A percentile compares a stretch with the other conserved stretches of the same genome.
Conservation (phyloP, 2,329 filamentous ascomycete genomes). For the Trichoderma harzianum region DNA sequence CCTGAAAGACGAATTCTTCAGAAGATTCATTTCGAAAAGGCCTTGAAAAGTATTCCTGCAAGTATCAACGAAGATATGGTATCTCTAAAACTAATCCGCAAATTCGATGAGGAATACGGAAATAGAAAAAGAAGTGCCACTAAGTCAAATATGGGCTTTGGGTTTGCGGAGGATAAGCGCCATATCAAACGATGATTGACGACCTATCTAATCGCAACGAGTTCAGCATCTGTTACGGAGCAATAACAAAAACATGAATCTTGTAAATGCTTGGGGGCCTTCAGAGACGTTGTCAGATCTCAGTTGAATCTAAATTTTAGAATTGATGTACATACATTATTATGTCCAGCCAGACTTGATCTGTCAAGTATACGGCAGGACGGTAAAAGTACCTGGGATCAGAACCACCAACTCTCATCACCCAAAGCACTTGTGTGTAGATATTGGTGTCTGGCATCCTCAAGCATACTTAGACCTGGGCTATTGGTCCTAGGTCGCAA, state of each 20-base stretch:
- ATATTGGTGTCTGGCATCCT: background rate
- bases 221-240: background rate
- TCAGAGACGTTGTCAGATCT: background rate
- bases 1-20: slow-evolving; percentile 57
- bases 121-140: slow-evolving; percentile 68
- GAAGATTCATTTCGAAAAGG: slow-evolving; percentile 75
- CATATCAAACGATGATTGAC: background rate
- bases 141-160: slow-evolving; percentile 57
- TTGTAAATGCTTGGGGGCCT: background rate
- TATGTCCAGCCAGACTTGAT: background rate
- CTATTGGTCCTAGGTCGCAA: background rate
- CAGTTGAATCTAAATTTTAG: background rate
- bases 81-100: slow-evolving; percentile 77
- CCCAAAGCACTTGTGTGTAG: background rate
- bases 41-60: slow-evolving; percentile 82
- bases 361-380: background rate
- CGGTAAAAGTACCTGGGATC: background rate
- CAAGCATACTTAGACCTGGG: background rate
- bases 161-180: slow-evolving; percentile 39
- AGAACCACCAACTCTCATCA: background rate
- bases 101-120: slow-evolving; percentile 94
- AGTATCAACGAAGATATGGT: slow-evolving; percentile 94
- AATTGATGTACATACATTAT: background rate
- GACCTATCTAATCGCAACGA: background rate
- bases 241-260: background rate